Conservation (phyloP, 2,329 filamentous ascomycete genomes). For the Xylaria sp. region DNA sequence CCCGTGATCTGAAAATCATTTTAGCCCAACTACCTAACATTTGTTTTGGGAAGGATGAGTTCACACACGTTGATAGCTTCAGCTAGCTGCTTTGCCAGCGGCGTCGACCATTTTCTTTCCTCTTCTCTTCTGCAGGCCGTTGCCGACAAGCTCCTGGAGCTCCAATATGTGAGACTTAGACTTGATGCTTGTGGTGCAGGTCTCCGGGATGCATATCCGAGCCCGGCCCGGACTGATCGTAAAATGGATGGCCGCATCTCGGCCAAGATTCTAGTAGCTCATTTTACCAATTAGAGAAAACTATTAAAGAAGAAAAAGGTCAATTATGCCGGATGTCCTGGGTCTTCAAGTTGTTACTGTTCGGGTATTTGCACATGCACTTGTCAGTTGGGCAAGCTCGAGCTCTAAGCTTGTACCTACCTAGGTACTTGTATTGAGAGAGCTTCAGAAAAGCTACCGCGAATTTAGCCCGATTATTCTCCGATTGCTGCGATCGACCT, state of each 20-base stretch:
- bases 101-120: slow-evolving; percentile 85
- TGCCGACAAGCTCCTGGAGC: slow-evolving; percentile 45
- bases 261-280: slow-evolving; percentile 18
- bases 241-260: slow-evolving; percentile 45
- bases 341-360: slow-evolving; percentile 4
- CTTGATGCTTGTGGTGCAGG: slow-evolving; percentile 35
- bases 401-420: slow-evolving; percentile 24
- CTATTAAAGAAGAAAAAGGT: neutral
- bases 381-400: slow-evolving; percentile 11
- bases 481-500: slow-evolving; percentile 35
- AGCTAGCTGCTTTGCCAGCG: slow-evolving; percentile 85
- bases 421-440: slow-evolving; percentile 33
- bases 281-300: slow-evolving; percentile 4
- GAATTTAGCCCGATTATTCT: slow-evolving; percentile 43
- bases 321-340: neutral
- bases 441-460: slow-evolving; percentile 37
- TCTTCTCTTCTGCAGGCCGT: slow-evolving; percentile 48
- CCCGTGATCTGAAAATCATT: slow-evolving; percentile 72
- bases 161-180: slow-evolving; percentile 37
- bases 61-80: slow-evolving; percentile 81
- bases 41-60: neutral
- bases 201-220: slow-evolving; percentile 39
- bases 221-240: slow-evolving; percentile 42
- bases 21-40: slow-evolving; percentile 41
- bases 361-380: neutral